These are phyloP conservation scores for Penicillium griseofulvum DNA, from an alignment of 2,329 filamentous ascomycete species.

Conservation along the genomic window DNA sequence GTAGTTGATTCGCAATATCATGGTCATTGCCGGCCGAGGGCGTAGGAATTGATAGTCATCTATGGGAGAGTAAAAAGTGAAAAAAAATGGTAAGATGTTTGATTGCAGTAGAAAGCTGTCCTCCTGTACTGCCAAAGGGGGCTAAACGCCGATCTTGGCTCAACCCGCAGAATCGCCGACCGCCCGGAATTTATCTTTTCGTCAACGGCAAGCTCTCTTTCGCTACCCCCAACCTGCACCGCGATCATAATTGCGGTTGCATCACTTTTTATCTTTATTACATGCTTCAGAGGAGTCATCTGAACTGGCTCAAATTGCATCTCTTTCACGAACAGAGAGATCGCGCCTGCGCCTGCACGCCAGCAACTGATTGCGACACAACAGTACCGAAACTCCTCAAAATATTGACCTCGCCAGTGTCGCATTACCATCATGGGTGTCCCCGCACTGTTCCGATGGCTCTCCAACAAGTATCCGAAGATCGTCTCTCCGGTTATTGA, in stretches of 20 bases:
- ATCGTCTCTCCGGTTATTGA: slow-evolving; percentile 91
- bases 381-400: slow-evolving; percentile 4
- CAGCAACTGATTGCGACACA: slow-evolving; percentile 14
- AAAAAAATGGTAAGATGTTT: slow-evolving; percentile 7
- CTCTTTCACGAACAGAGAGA: neutral
- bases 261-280: neutral
- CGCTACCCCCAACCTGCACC: slow-evolving; percentile 14
- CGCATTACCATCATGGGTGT: slow-evolving; percentile 69
- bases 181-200: slow-evolving; percentile 22
- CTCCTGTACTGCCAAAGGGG: slow-evolving; percentile 21
- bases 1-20: slow-evolving; percentile 39
- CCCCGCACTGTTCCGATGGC: slow-evolving; percentile 91
- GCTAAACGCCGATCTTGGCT: slow-evolving; percentile 15
- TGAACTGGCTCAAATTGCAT: neutral
- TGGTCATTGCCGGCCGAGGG: slow-evolving; percentile 38
- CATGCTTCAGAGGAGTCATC: neutral
- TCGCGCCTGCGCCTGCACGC: slow-evolving; percentile 7
- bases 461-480: slow-evolving; percentile 95
- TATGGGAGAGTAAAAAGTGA: slow-evolving; percentile 16
- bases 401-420: slow-evolving; percentile 6
- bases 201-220: slow-evolving; percentile 19
- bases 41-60: slow-evolving; percentile 30
- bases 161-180: slow-evolving; percentile 18
- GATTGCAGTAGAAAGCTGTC: slow-evolving; percentile 21
- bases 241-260: slow-evolving; percentile 15